Evolutionary conservation across 2,329 filamentous ascomycete species (phyloP), one percentile per base, ranked within the genome.

Genomic region (Penicillium glabrum): DNA sequence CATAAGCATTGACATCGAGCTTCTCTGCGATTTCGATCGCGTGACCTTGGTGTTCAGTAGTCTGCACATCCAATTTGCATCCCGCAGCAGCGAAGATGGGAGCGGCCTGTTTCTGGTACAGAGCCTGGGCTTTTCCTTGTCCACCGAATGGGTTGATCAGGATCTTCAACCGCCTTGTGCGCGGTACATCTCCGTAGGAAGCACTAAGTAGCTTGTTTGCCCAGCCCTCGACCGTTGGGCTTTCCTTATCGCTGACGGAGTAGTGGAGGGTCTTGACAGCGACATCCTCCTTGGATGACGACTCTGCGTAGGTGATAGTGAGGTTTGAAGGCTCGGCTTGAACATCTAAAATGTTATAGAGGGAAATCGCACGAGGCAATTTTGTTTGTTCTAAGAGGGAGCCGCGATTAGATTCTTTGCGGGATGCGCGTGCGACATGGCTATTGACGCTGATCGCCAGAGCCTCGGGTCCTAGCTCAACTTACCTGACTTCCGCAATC

Each of bases 141-240:
- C 95, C 95, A 14, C 92, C 91, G 67, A 93, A 89, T 0, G 95
- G 95, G 73, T 99, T 99, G 60, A 99, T 83, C 44, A 98, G 79
- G 13, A 98, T 87, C 72, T 95, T 96, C 61, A 95, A 87, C 46
- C 91, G 86, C 74, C 92, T 95, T 56, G 81, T 83, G 52, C 82
- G 83, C 67, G 89, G 85, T 1, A 89, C 83, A 8, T 79, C 77
- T 54, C 79, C 88, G 68, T 96, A 97, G 24, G 93, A 86, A 46
- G 82, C 82, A 35, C 86, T 78, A 21, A 96, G 72, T 33, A 97
- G 80, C 51, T 77, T 79, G 27, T 82, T 78, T 37, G 87, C 77
- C 86, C 91, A 97, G 55, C 71, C 65, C 47, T 82, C 78, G 9
- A 81, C 77, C n/a, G 81, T 75, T 45, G 78, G 65, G 57, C 76